Percentiles rank a stretch among this genome's conserved stretches.
phyloP scores from a whole-genome alignment of 352 stramenopile species.

The Globisporangium yorkense region DNA sequence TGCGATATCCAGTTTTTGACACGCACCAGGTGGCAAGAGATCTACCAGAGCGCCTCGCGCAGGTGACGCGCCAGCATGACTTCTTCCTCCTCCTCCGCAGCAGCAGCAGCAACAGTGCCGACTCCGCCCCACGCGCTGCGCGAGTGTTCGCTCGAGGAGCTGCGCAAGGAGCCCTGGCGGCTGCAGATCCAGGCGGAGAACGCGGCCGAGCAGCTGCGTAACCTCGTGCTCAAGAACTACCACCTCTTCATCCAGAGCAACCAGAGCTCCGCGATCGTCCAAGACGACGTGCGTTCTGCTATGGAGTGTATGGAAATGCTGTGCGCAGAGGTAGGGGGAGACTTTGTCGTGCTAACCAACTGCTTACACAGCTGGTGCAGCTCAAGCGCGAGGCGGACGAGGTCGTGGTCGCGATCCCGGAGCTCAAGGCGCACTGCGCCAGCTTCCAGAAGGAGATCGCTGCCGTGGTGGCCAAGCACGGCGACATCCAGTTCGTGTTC shows the following conservation, averaged over 20 bases:
- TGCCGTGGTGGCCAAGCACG: slow-evolving; percentile 58
- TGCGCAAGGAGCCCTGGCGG: slow-evolving; percentile 81
- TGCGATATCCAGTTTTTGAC: neutral
- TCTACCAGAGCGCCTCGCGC: no score
- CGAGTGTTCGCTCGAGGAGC: slow-evolving; percentile 67
- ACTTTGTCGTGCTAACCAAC: neutral
- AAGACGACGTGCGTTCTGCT: slow-evolving; percentile 45
- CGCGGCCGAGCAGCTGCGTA: slow-evolving; percentile 66
- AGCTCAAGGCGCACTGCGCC: slow-evolving; percentile 47
- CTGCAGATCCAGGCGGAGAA: slow-evolving; percentile 81
- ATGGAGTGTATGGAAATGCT: neutral
- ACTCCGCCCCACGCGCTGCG: slow-evolving; percentile 20
- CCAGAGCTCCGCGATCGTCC: slow-evolving; percentile 78
- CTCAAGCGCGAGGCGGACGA: slow-evolving; percentile 64
- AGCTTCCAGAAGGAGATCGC: slow-evolving; percentile 48
- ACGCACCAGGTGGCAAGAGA: neutral
- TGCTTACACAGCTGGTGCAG: slow-evolving; percentile 30
- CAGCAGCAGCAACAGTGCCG: neutral
- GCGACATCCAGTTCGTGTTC: slow-evolving; percentile 87
- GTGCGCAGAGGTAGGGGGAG: no score
- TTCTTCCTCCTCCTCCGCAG: neutral
- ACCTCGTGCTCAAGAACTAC: slow-evolving; percentile 86
- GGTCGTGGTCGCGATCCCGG: slow-evolving; percentile 44
- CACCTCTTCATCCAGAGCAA: slow-evolving; percentile 90
- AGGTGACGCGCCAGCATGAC: neutral